A percentile compares a stretch with the other conserved stretches of the same genome.
phyloP scores from a whole-genome alignment of 768 basidiomycete genomes.

The Kwoniella bestiolae region DNA sequence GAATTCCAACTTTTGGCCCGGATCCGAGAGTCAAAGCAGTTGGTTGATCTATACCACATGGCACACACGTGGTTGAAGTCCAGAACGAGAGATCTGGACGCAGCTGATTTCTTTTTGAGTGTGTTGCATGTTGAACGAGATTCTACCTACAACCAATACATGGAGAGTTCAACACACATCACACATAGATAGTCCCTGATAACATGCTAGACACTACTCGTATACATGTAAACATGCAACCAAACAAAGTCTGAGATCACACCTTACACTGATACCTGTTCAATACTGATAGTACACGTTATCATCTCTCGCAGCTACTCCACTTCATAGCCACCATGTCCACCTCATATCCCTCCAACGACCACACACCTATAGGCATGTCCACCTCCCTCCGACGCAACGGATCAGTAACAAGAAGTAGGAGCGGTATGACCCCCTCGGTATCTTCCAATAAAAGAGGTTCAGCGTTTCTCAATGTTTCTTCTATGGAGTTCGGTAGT shows the following conservation, averaged over 20 bases:
- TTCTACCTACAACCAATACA: not conserved
- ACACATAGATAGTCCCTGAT: no score
- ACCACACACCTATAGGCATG: conserved; percentile 6
- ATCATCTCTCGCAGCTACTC: no score
- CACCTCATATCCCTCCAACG: not conserved
- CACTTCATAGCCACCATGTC: no score
- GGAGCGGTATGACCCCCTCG: conserved; percentile 2
- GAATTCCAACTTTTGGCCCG: no score
- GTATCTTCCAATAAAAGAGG: conserved; percentile 6
- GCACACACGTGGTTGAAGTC: not conserved
- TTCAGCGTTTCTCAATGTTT: conserved; percentile 12
- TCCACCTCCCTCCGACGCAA: conserved; percentile 7
- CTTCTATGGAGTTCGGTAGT: not conserved
- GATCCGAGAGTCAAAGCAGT: not conserved
- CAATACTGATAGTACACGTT: no score
- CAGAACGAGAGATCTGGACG: no score
- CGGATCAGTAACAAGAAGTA: conserved; percentile 12
- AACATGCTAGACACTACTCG: not conserved
- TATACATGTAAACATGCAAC: not conserved
- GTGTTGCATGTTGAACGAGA: not conserved
- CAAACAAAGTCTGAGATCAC: not conserved
- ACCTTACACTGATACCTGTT: no score
- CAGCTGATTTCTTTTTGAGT: no score
- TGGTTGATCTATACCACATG: not conserved
- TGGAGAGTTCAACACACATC: not conserved